Base-by-base conservation (phyloP, 1,284 basidiomycete species). In the Melampsora medusae region DNA sequence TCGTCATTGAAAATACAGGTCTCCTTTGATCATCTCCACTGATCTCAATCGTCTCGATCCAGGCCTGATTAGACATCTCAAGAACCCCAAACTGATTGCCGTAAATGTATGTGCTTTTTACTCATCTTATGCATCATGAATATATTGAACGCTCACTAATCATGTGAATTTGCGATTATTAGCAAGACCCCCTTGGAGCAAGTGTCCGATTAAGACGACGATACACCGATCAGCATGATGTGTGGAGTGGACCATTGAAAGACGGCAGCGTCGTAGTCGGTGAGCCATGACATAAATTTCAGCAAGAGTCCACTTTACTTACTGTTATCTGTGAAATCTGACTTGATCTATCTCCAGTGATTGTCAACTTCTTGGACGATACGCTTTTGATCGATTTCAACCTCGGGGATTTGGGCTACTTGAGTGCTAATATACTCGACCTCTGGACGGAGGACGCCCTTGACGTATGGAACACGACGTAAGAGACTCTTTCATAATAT, bases 161-260 rank as follows among this genome's bases (percentile, higher is more conserved):
- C 12, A 59, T 22, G 9, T 59, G n/a, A 25, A 17, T 59, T 73
- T 35, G 19, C 19, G 19, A 33, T 42, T 14, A 46, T 12, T 33
- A 74, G 72, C 72, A 74, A 74, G 72, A 74, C n/a, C 33, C 49
- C n/a, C 33, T 67, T 19, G 72, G 64, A n/a, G 38, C 66, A 74
- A 74, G 72, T 61, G 56, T 67, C 22, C 60, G 50, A 35, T 31
- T 74, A 17, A 67, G 60, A 28, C 48, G 50, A 12, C 49, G 72
- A 35, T 74, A 74, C 49, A 22, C 64, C 3, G 53, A 42, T 33
- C 50, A 67, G 14, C 59, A 42, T 38, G 72, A 74, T 49, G 48
- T 74, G 22, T 74, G 72, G 72, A 60, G 64, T 35, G 72, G 65
- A 19, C 64, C 62, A 17, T 33, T 74, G 16, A 59, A 25, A 12